Conservation (phyloP, 2,329 filamentous ascomycete species). For the Stylonectria norvegica region DNA sequence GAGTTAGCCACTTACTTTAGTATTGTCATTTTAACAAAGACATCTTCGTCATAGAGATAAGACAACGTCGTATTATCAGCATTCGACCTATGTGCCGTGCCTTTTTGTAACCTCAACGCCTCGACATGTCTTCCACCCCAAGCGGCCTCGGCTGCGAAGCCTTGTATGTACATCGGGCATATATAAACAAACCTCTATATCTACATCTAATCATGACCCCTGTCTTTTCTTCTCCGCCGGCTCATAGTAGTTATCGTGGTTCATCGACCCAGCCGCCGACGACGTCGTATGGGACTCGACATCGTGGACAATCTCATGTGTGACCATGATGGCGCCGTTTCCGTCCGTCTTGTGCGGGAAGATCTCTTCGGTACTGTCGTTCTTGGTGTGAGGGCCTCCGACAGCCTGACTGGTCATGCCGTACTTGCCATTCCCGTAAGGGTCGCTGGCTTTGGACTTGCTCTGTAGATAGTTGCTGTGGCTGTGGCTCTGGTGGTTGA, state of each 20-base stretch:
- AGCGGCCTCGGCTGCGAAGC: too few species aligned
- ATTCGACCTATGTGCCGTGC: too few species aligned
- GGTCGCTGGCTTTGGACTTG: slow-evolving; percentile 6
- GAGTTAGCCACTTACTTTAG: too few species aligned
- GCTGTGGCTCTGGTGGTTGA: slow-evolving; percentile 9
- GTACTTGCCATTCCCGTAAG: slow-evolving; percentile 5
- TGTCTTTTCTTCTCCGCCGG: not conserved
- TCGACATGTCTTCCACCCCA: too few species aligned
- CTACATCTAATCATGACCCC: not conserved
- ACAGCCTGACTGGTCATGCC: slow-evolving; percentile 17
- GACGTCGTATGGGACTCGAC: slow-evolving; percentile 13
- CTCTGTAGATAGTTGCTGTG: slow-evolving; percentile 13
- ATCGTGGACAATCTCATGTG: slow-evolving; percentile 12
- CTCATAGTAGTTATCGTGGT: slow-evolving; percentile 7
- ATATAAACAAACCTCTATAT: not conserved
- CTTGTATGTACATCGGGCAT: too few species aligned
- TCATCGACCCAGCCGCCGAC: slow-evolving; percentile 8
- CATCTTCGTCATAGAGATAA: too few species aligned
- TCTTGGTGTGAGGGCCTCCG: slow-evolving; percentile 14
- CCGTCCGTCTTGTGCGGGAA: slow-evolving; percentile 18
- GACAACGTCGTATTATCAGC: too few species aligned
- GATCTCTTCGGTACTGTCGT: slow-evolving; percentile 22
- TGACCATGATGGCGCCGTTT: slow-evolving; percentile 21
- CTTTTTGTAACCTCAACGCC: too few species aligned
- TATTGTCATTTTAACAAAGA: too few species aligned